phyloP scores from a whole-genome alignment of 306 rosid species.

The Myrica gale region DNA sequence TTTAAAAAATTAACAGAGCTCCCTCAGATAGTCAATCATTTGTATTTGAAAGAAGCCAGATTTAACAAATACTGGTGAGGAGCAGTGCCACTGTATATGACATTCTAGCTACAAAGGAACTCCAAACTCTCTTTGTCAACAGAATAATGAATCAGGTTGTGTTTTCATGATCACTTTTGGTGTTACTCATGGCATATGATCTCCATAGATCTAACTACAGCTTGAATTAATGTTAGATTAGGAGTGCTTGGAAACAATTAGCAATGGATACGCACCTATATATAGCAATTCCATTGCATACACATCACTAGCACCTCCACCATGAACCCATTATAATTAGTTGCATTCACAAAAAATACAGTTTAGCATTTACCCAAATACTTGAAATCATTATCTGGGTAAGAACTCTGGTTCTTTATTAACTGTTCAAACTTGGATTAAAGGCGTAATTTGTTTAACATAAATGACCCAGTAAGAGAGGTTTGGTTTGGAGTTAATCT shows the following conservation, averaged over 20 bases:
- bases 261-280: no score
- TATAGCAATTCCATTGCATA: background rate
- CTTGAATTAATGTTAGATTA: background rate
- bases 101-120: no score
- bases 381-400: background rate
- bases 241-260: no score
- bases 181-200: no score
- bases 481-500: background rate
- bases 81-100: no score
- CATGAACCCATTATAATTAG: background rate
- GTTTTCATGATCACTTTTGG: background rate
- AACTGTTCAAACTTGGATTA: background rate
- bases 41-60: background rate
- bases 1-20: background rate
- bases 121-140: no score
- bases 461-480: background rate
- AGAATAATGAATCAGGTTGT: no score
- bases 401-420: background rate
- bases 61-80: no score
- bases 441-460: background rate
- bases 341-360: background rate
- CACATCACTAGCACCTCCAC: background rate
- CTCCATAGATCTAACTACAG: background rate
- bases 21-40: background rate
- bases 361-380: background rate